Evolutionary conservation across 768 basidiomycete species (phyloP), one percentile per base, ranked within the genome.

Genomic region (Galerina marginata): DNA sequence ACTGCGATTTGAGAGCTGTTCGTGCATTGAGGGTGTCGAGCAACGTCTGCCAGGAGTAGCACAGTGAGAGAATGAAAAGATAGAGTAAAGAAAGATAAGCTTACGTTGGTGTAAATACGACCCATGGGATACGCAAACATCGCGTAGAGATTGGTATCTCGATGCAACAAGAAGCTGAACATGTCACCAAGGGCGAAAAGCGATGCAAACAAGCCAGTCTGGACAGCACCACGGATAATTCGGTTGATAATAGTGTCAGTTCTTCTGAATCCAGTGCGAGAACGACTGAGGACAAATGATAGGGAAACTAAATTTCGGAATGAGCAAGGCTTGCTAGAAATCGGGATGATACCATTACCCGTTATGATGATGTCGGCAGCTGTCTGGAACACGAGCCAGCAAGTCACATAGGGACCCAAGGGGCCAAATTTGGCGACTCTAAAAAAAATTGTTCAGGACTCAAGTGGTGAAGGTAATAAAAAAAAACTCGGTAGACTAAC

Each of bases 181-280:
- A 86, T 66, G 66, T 85, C 83, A 2, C 75, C 81, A 38, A 84
- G 62, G 9, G 85, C 82, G 50, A 86, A 84, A 1, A 83, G 70
- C 0, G 81, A 79, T 11, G 79, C 81, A 58, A 85, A 84, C 5
- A 83, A 61, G 42, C 85, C 84, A 3, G 85, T 85, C 61, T 84
- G 83, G 36, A 85, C 69, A 9, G 84, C 83, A 26, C 83, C 83
- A 54, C 82, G 81, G 60, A 85, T 84, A 3, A 85, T 73, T 37
- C 81, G 79, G 58, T 83, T 82, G 64, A 85, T 80, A 56, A 84
- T 75, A 0, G 75, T 81, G 62, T 87, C 83, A 4, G 81, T 86
- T 62, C 72, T 79, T 14, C 72, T 73, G 69, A 84, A 82, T 15
- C 86, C 84, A 14, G 84, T 86, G 54, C 79, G 75, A 5, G 78